Evolutionary conservation across 2,329 filamentous ascomycete species (phyloP), one percentile per base, ranked within the genome.

Genomic region (Fusarium graminum): DNA sequence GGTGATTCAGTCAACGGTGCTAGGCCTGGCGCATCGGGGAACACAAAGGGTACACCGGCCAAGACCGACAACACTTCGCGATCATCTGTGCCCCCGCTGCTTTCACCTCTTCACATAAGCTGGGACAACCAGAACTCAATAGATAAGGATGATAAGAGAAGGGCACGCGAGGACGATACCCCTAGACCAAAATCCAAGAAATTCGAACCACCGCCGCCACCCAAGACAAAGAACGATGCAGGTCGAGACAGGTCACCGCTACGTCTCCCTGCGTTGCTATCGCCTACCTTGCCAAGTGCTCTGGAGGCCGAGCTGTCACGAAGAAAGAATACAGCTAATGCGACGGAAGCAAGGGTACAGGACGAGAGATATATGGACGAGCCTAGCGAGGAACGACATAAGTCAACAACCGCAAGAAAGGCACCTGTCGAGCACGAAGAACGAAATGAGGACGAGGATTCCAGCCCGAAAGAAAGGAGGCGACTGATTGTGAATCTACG

Each of bases 231-330:
- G 59, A 67, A 60, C 43, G 64, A 67, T 4, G 10, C 68, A 19
- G 84, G 79, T 68, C 83, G 78, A 62, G 74, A 78, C 19, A 80
- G 72, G 47, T 72, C 77, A 2, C 72, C 78, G 0, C 32, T 74
- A 10, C 76, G 76, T 44, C 73, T 87, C 26, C 86, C 85, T 1
- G 76, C 81, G 0, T 76, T 88, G 8, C 76, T 88, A 12, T 88
- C 86, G 1, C 86, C 86, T 1, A 88, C 85, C 0, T 73, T 88
- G 8, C 86, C 86, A 2, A 77, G 83, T 0, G 72, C 82, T 17
- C 75, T 88, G 0, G 83, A 87, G 61, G 81, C 74, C 5, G 77
- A 77, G 55, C 56, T 78, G 32, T 73, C 59, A 17, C 73, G 65
- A 71, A 74, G 59, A 65, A 80, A 74, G 74, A 72, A 50, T 13